These are phyloP conservation scores for Rhizopogon sp. DNA, from an alignment of 768 basidiomycete genomes.

Conservation along the genomic window DNA sequence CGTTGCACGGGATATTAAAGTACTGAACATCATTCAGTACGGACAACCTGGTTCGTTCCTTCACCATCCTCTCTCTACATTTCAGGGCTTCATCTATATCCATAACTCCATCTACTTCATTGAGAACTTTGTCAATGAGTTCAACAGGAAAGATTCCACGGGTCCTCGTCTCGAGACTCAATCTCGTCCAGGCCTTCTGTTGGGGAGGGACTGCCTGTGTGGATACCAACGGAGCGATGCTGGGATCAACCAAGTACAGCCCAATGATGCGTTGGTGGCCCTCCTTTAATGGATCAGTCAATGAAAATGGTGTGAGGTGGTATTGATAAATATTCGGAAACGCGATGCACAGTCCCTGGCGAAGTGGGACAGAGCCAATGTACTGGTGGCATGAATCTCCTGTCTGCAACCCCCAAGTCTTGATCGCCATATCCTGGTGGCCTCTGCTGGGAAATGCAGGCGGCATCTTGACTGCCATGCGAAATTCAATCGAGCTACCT, in stretches of 20 bases:
- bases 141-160: conserved; percentile 22
- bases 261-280: conserved; percentile 40
- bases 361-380: conserved; percentile 36
- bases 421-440: conserved; percentile 40
- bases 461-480: conserved; percentile 49
- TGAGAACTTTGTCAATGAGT: conserved; percentile 36
- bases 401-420: conserved; percentile 46
- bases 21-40: conserved; percentile 37
- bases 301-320: conserved; percentile 31
- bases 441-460: conserved; percentile 24
- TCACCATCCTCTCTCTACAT: conserved; percentile 26
- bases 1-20: conserved; percentile 48
- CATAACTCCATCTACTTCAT: conserved; percentile 36
- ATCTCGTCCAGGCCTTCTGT: conserved; percentile 40
- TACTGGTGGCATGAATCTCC: conserved; percentile 46
- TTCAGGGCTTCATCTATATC: conserved; percentile 30
- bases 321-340: conserved; percentile 60
- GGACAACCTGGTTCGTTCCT: conserved; percentile 32
- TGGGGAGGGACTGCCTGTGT: conserved; percentile 46
- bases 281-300: conserved; percentile 34
- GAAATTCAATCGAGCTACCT: conserved; percentile 33
- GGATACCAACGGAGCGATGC: conserved; percentile 34
- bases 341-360: conserved; percentile 33
- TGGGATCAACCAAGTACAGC: conserved; percentile 48
- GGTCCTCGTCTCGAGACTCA: conserved; percentile 24